Conservation (phyloP, 75 land plant species). For the Cryptomeria japonica region DNA sequence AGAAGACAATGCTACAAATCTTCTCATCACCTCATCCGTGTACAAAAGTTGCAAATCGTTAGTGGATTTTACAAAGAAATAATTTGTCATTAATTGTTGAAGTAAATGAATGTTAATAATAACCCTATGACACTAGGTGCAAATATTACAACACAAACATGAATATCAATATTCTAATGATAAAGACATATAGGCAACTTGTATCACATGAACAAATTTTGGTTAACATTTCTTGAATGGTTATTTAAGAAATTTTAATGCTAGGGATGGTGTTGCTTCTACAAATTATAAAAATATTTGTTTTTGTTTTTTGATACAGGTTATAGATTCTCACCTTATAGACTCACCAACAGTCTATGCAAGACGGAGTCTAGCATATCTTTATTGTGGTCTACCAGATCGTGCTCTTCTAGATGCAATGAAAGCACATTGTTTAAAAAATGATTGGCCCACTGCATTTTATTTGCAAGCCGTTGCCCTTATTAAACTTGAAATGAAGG, state of each 20-base stretch:
- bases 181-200: neutral
- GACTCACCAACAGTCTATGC: slow-evolving; percentile 44
- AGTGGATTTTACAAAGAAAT: too few species aligned
- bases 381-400: slow-evolving; percentile 31
- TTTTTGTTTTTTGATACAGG: slow-evolving; percentile 15
- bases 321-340: slow-evolving; percentile 37
- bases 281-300: neutral
- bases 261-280: neutral
- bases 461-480: slow-evolving; percentile 45
- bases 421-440: slow-evolving; percentile 37
- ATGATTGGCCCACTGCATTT: slow-evolving; percentile 48
- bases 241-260: neutral
- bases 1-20: too few species aligned
- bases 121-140: neutral
- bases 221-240: neutral
- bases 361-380: slow-evolving; percentile 34
- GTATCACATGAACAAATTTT: neutral
- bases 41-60: too few species aligned
- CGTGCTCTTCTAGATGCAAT: slow-evolving; percentile 46
- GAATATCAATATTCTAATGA: neutral
- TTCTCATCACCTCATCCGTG: too few species aligned
- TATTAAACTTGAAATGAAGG: slow-evolving; percentile 28
- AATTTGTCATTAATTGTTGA: too few species aligned
- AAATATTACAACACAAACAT: neutral
- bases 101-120: too few species aligned